A percentile compares a stretch with the other conserved stretches of the same genome.
Conservation (phyloP, 306 rosid species). For the Inga oerstediana region DNA sequence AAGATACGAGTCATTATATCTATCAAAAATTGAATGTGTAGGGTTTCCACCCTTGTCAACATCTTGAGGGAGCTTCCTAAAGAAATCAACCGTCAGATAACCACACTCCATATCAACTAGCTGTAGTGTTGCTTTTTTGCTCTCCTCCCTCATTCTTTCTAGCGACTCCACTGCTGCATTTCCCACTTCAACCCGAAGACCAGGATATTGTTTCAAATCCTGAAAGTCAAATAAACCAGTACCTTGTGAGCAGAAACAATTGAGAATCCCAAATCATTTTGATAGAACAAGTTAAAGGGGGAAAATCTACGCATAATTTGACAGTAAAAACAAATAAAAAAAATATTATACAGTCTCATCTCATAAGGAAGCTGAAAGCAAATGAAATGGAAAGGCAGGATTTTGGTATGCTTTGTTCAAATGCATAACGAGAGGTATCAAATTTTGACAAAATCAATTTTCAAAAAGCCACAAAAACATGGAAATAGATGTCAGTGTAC, state of each 20-base stretch:
- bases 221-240: conserved; percentile 36
- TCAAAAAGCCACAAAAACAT: not conserved
- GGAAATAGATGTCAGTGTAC: not conserved
- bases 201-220: conserved; percentile 94
- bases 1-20: conserved; percentile 89
- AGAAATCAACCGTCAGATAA: conserved; percentile 91
- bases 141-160: conserved; percentile 85
- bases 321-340: conserved; percentile 4
- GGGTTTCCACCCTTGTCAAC: conserved; percentile 98
- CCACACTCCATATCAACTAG: conserved; percentile 94
- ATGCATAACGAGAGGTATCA: not conserved
- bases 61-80: conserved; percentile 93
- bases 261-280: not conserved
- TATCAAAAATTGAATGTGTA: conserved; percentile 90
- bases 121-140: conserved; percentile 81
- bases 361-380: conserved; percentile 5
- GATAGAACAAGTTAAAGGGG: not conserved
- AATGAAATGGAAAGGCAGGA: not conserved
- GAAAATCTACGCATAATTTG: not conserved
- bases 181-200: conserved; percentile 83
- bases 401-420: not conserved
- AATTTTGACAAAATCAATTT: not conserved
- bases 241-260: conserved; percentile 4
- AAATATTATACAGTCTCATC: not conserved
- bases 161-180: conserved; percentile 85